These are phyloP conservation scores for Pouteria glomerata DNA, from an alignment of 148 eudicot genomes.

Conservation along the genomic window DNA sequence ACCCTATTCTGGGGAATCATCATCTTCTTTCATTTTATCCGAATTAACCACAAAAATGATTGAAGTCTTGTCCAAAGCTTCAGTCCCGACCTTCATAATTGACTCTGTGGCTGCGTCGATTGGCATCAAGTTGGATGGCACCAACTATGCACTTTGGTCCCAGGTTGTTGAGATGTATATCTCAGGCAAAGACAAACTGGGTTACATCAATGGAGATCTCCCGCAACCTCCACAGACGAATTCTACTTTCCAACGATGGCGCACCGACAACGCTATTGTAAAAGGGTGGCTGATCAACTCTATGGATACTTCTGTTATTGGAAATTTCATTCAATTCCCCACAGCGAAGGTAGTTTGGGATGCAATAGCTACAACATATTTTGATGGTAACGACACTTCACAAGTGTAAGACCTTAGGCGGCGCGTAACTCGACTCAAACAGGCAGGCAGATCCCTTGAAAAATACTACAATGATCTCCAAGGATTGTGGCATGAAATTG, in stretches of 20 bases:
- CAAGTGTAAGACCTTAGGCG: not conserved
- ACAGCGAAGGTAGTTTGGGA: not conserved
- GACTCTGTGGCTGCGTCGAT: not conserved
- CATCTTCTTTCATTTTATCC: not conserved
- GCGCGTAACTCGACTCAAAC: not conserved
- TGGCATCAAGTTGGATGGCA: not conserved
- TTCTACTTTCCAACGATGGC: not conserved
- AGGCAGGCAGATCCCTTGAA: not conserved
- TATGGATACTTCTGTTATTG: not conserved
- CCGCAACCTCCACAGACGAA: not conserved
- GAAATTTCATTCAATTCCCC: not conserved
- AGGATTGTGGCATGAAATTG: not conserved
- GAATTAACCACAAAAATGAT: not conserved
- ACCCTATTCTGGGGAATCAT: not conserved
- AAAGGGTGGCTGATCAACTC: not conserved
- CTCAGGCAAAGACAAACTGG: no score
- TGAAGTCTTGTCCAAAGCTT: not conserved
- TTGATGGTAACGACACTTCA: not conserved
- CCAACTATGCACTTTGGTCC: not conserved
- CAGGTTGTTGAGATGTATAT: no score
- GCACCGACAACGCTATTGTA: not conserved
- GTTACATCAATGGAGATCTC: not conserved
- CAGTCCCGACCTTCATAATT: not conserved
- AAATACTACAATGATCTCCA: not conserved
- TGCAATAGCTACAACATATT: not conserved